These are phyloP conservation scores for Pseudonitzschia delicatissima DNA, from an alignment of 108 stramenopile genomes.

Conservation along the genomic window DNA sequence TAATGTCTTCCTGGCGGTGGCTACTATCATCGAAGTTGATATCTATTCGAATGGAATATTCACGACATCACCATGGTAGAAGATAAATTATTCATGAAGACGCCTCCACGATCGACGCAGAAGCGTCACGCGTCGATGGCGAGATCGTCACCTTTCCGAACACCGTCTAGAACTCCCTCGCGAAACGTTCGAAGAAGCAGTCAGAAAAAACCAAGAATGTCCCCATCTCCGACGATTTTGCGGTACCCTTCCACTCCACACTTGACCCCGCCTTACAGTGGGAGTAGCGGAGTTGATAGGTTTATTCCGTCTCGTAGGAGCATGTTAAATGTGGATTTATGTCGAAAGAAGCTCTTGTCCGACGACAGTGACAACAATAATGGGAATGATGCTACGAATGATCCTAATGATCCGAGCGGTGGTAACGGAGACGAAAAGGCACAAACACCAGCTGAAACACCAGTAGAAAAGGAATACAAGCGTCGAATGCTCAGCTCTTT, in stretches of 20 bases:
- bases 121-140: constrained; percentile 13
- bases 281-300: constrained; percentile 47
- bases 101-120: constrained; percentile 23
- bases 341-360: constrained; percentile 58
- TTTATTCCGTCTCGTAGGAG: constrained; percentile 84
- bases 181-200: constrained; percentile 12
- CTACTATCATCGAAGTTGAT: too few species aligned
- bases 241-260: constrained; percentile 7
- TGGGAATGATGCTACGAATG: constrained; percentile 1
- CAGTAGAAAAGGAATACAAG: constrained; percentile 80
- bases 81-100: constrained; percentile 13
- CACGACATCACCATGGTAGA: constrained; percentile 7
- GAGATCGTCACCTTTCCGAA: constrained; percentile 29
- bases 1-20: too few species aligned
- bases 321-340: constrained; percentile 68
- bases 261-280: constrained; percentile 3
- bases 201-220: constrained; percentile 6
- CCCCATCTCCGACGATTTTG: constrained; percentile 22
- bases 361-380: constrained; percentile 30
- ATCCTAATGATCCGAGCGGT: neutral
- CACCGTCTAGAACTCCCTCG: constrained; percentile 26
- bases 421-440: constrained; percentile 15
- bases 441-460: constrained; percentile 44
- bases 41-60: too few species aligned
- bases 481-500: constrained; percentile 80